Percentiles rank a stretch among this genome's conserved stretches.
These are phyloP conservation scores for Laguncularia racemosa DNA, from an alignment of 345 rosid genomes.

Conservation along the genomic window DNA sequence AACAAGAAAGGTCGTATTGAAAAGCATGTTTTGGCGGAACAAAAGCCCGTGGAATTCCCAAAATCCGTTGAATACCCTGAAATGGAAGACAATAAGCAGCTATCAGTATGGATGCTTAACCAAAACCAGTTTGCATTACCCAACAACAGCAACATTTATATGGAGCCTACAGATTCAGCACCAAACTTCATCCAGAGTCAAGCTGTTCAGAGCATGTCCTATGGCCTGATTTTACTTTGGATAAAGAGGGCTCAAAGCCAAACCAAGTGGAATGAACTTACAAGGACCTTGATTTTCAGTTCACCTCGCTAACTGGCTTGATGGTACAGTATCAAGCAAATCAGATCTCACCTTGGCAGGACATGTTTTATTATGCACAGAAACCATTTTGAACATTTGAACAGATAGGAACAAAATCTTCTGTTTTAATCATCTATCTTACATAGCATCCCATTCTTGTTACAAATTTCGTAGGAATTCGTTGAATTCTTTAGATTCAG, in stretches of 20 bases:
- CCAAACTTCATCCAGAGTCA: slow-evolving; percentile 56
- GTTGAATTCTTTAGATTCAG: background rate
- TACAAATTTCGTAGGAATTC: background rate
- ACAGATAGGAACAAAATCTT: background rate
- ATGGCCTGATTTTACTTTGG: slow-evolving; percentile 39
- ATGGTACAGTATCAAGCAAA: slow-evolving; percentile 35
- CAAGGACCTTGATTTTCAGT: slow-evolving; percentile 20
- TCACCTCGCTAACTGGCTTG: slow-evolving; percentile 18
- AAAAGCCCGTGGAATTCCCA: slow-evolving; percentile 3
- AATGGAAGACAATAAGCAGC: slow-evolving; percentile 11
- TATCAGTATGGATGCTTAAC: slow-evolving; percentile 2
- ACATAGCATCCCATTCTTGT: slow-evolving; percentile 1
- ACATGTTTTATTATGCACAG: slow-evolving; percentile 22
- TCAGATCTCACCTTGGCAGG: slow-evolving; percentile 30
- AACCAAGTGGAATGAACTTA: slow-evolving; percentile 32
- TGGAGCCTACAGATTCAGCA: slow-evolving; percentile 46
- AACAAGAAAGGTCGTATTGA: slow-evolving; percentile 76
- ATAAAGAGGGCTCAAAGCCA: slow-evolving; percentile 57
- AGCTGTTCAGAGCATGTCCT: slow-evolving; percentile 62
- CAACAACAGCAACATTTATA: slow-evolving; percentile 7
- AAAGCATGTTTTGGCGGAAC: slow-evolving; percentile 26
- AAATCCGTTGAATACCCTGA: background rate
- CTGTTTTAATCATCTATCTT: background rate
- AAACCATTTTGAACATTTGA: slow-evolving; percentile 14
- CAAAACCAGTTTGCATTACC: background rate